phyloP scores from a whole-genome alignment of 2,329 filamentous ascomycete species.

The Colletotrichum karsti region DNA sequence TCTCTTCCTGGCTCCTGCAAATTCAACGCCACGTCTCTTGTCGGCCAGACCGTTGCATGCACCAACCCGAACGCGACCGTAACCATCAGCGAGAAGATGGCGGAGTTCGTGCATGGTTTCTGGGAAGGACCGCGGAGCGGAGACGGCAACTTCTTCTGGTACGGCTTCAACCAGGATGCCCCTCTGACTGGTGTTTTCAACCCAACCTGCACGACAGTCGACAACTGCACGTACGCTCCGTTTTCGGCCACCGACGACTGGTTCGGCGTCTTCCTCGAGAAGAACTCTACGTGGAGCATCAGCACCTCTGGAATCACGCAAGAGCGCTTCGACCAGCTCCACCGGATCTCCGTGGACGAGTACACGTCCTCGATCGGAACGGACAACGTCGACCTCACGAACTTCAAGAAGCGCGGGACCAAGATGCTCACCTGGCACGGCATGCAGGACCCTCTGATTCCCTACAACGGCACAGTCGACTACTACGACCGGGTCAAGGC shows the following conservation, averaged over 20 bases:
- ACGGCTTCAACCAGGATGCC: background rate
- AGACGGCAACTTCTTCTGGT: background rate
- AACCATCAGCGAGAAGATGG: background rate
- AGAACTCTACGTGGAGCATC: conserved; percentile 44
- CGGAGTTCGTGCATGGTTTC: background rate
- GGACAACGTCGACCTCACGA: conserved; percentile 36
- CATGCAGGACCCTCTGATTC: conserved; percentile 44
- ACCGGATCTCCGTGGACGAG: background rate
- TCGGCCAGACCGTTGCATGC: conserved; percentile 29
- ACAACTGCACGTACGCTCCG: background rate
- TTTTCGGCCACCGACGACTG: background rate
- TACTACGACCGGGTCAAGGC: conserved; percentile 32
- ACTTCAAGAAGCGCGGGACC: conserved; percentile 45
- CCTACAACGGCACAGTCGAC: conserved; percentile 38
- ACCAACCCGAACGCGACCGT: conserved; percentile 26
- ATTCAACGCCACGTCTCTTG: background rate
- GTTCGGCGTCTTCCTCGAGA: conserved; percentile 43
- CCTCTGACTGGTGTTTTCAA: background rate
- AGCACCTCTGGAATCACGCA: conserved; percentile 21
- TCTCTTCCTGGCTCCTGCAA: conserved; percentile 1
- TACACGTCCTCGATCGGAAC: conserved; percentile 36
- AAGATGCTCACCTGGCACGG: conserved; percentile 43
- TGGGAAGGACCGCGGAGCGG: background rate
- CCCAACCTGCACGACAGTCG: background rate
- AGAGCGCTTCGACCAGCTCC: conserved; percentile 39